Conservation (phyloP, 176 grass and related monocot genomes). For the Oryza brachyantha region DNA sequence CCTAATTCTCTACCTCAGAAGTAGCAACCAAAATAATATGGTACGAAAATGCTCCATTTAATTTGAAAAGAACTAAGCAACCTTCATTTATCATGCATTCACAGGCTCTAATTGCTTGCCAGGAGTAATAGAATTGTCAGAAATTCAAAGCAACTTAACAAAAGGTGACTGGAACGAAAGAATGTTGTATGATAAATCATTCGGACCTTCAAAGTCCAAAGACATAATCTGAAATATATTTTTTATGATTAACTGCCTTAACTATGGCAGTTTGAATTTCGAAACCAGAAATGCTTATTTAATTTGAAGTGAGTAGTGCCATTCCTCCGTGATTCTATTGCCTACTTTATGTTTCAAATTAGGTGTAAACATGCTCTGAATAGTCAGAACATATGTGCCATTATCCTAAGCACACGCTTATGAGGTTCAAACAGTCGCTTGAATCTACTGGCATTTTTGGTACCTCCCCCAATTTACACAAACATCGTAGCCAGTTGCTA, state of each 20-base stretch:
- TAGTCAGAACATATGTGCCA: background rate
- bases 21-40: background rate
- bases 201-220: background rate
- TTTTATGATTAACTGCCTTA: background rate
- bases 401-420: background rate
- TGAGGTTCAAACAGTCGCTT: background rate
- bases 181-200: background rate
- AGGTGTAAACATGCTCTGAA: background rate
- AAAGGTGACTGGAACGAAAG: background rate
- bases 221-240: background rate
- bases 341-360: background rate
- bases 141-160: background rate
- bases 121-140: background rate
- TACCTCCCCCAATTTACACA: background rate
- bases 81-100: background rate
- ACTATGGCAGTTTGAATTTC: background rate
- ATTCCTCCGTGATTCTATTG: background rate
- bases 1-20: background rate
- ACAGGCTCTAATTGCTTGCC: background rate
- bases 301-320: background rate
- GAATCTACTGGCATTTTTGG: conserved; percentile 4
- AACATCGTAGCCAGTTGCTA: conserved; percentile 10
- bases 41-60: background rate
- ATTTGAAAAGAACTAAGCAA: background rate
- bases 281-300: background rate